These are phyloP conservation scores for Camelina hispida DNA, from an alignment of 345 rosid species.

Conservation along the genomic window DNA sequence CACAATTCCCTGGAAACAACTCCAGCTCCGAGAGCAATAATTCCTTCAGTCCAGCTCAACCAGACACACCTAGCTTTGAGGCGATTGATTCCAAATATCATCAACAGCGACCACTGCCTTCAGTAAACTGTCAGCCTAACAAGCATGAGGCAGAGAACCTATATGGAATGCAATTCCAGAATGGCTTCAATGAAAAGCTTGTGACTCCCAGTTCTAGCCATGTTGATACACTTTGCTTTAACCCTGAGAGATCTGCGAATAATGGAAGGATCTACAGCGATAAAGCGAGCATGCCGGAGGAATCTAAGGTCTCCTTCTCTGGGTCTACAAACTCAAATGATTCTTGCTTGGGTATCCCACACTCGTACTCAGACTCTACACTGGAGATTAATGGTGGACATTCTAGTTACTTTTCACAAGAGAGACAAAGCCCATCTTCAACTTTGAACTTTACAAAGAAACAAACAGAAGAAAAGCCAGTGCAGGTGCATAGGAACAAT, in stretches of 20 bases:
- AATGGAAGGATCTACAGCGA: constrained; percentile 48
- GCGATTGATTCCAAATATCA: constrained; percentile 22
- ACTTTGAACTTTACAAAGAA: constrained; percentile 52
- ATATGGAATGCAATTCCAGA: constrained; percentile 40
- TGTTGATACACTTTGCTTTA: constrained; percentile 43
- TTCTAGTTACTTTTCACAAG: constrained; percentile 58
- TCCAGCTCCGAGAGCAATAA: constrained; percentile 59
- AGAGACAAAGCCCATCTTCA: constrained; percentile 57
- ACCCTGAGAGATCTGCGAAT: constrained; percentile 43
- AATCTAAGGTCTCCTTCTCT: constrained; percentile 46
- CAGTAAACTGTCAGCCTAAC: constrained; percentile 39
- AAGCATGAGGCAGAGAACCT: constrained; percentile 49
- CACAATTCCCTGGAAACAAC: constrained; percentile 46
- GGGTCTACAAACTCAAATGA: constrained; percentile 54
- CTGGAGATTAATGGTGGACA: constrained; percentile 56
- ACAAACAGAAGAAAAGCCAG: constrained; percentile 48
- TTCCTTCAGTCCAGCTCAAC: constrained; percentile 53
- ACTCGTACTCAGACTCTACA: constrained; percentile 71
- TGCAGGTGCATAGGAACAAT: constrained; percentile 42
- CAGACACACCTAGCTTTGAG: constrained; percentile 43
- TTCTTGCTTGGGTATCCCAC: constrained; percentile 53
- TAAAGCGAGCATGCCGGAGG: constrained; percentile 49
- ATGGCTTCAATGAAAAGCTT: constrained; percentile 35
- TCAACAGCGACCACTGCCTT: constrained; percentile 27
- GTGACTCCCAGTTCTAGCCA: constrained; percentile 28